Percentiles rank a stretch among this genome's conserved stretches.
Conservation (phyloP, 1,284 basidiomycete species). For the Papiliotrema nemorosa region DNA sequence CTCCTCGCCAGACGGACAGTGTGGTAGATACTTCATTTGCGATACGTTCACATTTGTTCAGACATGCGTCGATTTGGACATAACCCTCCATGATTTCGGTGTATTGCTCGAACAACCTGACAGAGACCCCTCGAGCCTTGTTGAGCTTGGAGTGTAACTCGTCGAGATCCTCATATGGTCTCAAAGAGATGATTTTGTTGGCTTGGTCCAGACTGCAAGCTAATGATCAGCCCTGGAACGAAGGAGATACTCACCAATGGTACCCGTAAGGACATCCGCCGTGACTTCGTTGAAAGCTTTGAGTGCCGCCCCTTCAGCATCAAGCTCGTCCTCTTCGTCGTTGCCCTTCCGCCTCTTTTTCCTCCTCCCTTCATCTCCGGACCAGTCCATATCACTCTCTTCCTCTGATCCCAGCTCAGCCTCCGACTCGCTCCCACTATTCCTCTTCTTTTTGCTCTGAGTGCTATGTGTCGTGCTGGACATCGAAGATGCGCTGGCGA, state of each 20-base stretch:
- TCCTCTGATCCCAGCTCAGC: slow-evolving; percentile 31
- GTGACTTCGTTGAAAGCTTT: slow-evolving; percentile 82
- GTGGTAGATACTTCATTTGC: slow-evolving; percentile 60
- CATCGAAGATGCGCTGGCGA: too few species aligned
- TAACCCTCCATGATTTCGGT: slow-evolving; percentile 85
- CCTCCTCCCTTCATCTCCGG: slow-evolving; percentile 31
- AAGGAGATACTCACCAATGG: slow-evolving; percentile 67
- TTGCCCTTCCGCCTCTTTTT: slow-evolving; percentile 32
- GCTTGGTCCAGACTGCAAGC: slow-evolving; percentile 84
- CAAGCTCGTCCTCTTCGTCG: slow-evolving; percentile 33
- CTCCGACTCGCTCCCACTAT: slow-evolving; percentile 34
- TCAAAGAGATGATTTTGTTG: slow-evolving; percentile 67
- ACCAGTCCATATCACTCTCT: slow-evolving; percentile 46
- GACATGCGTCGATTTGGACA: slow-evolving; percentile 80
- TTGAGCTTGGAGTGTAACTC: slow-evolving; percentile 74
- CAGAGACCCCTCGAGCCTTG: slow-evolving; percentile 88
- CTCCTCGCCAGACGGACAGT: slow-evolving; percentile 72
- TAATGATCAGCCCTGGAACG: slow-evolving; percentile 38
- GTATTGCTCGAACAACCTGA: slow-evolving; percentile 86
- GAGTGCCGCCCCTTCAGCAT: slow-evolving; percentile 58
- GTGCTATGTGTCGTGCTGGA: slow-evolving; percentile 1
- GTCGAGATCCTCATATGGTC: slow-evolving; percentile 75
- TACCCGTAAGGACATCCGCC: slow-evolving; percentile 72
- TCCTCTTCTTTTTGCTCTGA: slow-evolving; percentile 56
- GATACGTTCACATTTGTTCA: slow-evolving; percentile 82